Evolutionary conservation across 2,329 filamentous ascomycete species (phyloP).

Genomic region (Grosmannia clavigera): DNA sequence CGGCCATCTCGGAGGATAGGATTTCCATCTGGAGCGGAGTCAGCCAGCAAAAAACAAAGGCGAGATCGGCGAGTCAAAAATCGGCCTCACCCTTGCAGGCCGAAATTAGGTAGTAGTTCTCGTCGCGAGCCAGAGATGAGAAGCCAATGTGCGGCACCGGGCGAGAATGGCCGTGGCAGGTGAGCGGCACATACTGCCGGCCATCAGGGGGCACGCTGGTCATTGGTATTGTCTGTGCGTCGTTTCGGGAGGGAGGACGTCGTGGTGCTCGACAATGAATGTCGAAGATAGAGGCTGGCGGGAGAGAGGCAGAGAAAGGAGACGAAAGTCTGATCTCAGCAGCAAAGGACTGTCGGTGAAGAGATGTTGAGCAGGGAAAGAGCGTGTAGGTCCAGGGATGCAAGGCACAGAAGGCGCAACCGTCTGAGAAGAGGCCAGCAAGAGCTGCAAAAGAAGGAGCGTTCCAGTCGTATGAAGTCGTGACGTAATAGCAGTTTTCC

Average conservation of each 20-base stretch:
- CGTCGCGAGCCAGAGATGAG: conserved; percentile 69
- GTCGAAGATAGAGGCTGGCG: background rate
- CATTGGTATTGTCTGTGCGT: conserved; percentile 14
- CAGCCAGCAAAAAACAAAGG: background rate
- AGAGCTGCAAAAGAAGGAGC: background rate
- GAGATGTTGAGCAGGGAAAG: background rate
- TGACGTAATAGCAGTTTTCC: background rate
- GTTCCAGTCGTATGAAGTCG: background rate
- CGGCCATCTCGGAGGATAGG: conserved; percentile 95
- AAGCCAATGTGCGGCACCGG: conserved; percentile 88
- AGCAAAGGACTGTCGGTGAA: background rate
- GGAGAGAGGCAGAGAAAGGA: background rate
- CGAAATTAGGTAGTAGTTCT: conserved; percentile 83
- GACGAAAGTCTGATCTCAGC: background rate
- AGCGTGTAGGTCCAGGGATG: background rate
- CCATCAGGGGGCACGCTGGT: conserved; percentile 16
- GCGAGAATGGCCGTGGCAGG: conserved; percentile 87
- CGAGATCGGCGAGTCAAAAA: background rate
- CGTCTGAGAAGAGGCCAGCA: background rate
- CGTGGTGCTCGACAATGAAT: background rate
- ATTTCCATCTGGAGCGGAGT: conserved; percentile 61
- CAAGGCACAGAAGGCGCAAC: background rate
- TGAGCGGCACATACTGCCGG: conserved; percentile 68
- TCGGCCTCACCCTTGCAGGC: conserved; percentile 63
- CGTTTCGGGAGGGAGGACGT: background rate